phyloP scores from a whole-genome alignment of 1,284 basidiomycete species.

The Mycena citricolor region DNA sequence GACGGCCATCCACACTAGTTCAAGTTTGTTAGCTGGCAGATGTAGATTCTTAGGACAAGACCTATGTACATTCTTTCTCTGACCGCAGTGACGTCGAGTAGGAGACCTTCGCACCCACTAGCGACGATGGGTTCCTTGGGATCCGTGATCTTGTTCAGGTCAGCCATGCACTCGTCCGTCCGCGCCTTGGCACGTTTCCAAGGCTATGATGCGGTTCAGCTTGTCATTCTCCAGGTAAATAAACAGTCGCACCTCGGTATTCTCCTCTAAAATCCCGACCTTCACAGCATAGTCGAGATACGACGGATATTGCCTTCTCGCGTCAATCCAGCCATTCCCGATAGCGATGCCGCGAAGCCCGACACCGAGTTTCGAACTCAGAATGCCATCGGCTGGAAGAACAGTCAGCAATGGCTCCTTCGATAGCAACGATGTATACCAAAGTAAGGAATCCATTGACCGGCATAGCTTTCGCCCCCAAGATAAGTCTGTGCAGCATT shows the following conservation, averaged over 20 bases:
- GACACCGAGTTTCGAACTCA: slow-evolving; percentile 59
- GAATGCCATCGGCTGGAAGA: slow-evolving; percentile 70
- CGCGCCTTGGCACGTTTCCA: slow-evolving; percentile 65
- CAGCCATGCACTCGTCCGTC: slow-evolving; percentile 64
- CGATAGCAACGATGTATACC: slow-evolving; percentile 44
- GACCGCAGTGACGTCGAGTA: slow-evolving; percentile 59
- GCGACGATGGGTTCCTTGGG: slow-evolving; percentile 67
- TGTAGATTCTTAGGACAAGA: slow-evolving; percentile 1
- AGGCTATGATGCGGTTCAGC: slow-evolving; percentile 36
- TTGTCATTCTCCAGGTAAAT: slow-evolving; percentile 3
- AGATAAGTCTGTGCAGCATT: slow-evolving; percentile 83
- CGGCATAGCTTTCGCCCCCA: slow-evolving; percentile 94
- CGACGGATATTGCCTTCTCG: slow-evolving; percentile 83
- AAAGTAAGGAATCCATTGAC: slow-evolving; percentile 98
- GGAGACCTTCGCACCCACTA: slow-evolving; percentile 64
- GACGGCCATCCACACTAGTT: slow-evolving; percentile 64
- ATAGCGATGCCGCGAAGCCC: slow-evolving; percentile 84
- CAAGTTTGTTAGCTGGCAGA: slow-evolving; percentile 3
- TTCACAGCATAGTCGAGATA: slow-evolving; percentile 88
- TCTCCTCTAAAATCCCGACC: slow-evolving; percentile 74
- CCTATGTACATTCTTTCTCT: slow-evolving; percentile 63
- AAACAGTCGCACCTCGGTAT: slow-evolving; percentile 54
- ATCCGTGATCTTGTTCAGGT: slow-evolving; percentile 47
- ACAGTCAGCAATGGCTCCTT: slow-evolving; percentile 14
- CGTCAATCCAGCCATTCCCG: slow-evolving; percentile 98